phyloP scores from a whole-genome alignment of 129 eudicot genomes.

The Flaveria trinervia region DNA sequence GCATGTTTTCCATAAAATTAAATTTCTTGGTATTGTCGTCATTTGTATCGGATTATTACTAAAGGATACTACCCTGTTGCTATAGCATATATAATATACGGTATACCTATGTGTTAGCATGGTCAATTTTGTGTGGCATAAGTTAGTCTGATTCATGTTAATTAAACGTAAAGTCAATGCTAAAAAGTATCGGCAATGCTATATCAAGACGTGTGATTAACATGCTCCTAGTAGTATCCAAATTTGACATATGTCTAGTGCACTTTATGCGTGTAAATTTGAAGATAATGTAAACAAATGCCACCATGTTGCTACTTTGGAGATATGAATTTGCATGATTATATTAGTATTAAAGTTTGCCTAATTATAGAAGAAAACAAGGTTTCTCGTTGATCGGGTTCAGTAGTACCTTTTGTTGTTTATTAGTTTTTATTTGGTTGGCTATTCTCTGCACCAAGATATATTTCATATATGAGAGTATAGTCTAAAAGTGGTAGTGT shows the following conservation, averaged over 20 bases:
- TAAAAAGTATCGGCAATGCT: not conserved
- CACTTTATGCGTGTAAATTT: not conserved
- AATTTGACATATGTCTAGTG: not conserved
- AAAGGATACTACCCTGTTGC: not conserved
- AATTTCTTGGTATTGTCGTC: not conserved
- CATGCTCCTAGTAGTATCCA: not conserved
- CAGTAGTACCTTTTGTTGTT: conserved; percentile 1
- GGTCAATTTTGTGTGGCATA: not conserved
- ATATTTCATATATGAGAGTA: not conserved
- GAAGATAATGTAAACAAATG: not conserved
- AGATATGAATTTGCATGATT: not conserved
- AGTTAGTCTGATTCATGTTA: not conserved
- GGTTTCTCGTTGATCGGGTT: not conserved
- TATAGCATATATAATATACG: not conserved
- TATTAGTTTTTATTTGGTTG: not conserved
- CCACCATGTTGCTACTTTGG: not conserved
- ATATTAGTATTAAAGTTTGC: not conserved
- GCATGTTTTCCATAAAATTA: not conserved
- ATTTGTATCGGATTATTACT: not conserved
- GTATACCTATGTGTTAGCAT: not conserved
- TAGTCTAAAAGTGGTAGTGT: not conserved
- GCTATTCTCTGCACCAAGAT: not conserved
- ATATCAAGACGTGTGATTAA: not conserved
- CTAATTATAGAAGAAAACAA: not conserved
- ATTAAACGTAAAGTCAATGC: not conserved